Evolutionary conservation across 768 basidiomycete species (phyloP), one percentile per base, ranked within the genome.

Genomic region (Mrakia gelida): DNA sequence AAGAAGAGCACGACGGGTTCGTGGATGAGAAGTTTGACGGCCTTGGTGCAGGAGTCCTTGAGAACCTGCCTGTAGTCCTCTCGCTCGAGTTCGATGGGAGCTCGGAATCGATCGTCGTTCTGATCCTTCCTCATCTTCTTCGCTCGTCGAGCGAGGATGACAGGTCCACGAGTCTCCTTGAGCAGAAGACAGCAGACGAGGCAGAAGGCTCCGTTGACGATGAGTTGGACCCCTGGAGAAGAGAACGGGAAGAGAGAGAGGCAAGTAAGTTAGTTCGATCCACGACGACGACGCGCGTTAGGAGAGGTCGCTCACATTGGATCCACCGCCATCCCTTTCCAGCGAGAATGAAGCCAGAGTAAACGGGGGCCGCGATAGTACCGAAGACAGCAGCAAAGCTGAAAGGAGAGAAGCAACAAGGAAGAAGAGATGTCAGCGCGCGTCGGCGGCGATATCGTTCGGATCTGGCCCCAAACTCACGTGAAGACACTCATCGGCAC

Each of bases 91-190:
- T 82, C 81, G 68, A 70, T 45, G 13, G 79, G 80, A 0, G 80
- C 77, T 34, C 80, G 78, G 79, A 77, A 80, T 61, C 79, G 78
- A 45, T 78, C 75, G 71, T 79, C 73, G 56, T 79, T 79, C 2
- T 79, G 80, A 52, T 80, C 80, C 73, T 81, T 80, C 45, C 80
- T 78, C 38, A 81, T 70, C 75, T 78, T 78, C 45, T 79, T 80
- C 3, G 81, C 81, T 28, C 80, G 80, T 41, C 67, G 34, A 18
- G 73, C 59, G 16, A 82, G 80, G 16, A 82, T 78, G 79, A 81
- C 80, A 7, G 81, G 76, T 26, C 81, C 81, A 32, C 81, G 80
- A 11, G 81, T 80, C 67, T 82, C 81, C 32, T 73, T 78, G 65
- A 81, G 80, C 54, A 81, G 67, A 72, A 79, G n/a, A 45, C 81